Percentiles rank a stretch among this genome's conserved stretches.
These are phyloP conservation scores for maize (Zea mays) DNA, from an alignment of 176 grass and related monocot genomes.

Conservation along the genomic window DNA sequence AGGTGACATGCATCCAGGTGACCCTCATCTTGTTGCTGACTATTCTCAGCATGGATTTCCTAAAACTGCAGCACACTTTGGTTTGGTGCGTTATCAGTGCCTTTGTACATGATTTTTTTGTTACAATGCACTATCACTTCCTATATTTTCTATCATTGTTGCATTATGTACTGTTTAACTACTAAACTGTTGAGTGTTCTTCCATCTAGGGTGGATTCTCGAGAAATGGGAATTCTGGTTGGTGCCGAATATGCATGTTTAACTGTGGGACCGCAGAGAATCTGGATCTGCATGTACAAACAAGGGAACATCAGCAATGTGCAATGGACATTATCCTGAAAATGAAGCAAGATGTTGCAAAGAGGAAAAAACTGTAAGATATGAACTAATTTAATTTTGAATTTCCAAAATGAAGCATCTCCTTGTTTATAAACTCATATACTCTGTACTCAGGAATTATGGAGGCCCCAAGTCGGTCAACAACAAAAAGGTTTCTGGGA, in stretches of 20 bases:
- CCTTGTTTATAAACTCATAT: conserved; percentile 27
- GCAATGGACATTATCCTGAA: conserved; percentile 81
- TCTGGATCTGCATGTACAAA: conserved; percentile 79
- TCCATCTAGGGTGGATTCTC: conserved; percentile 42
- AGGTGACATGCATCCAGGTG: conserved; percentile 51
- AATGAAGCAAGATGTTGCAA: conserved; percentile 83
- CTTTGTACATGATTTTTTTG: conserved; percentile 18
- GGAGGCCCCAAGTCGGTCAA: conserved; percentile 40
- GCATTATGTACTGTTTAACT: neutral
- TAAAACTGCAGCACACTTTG: conserved; percentile 49
- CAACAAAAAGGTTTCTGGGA: conserved; percentile 48
- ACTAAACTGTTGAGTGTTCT: conserved; percentile 25
- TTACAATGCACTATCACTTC: neutral
- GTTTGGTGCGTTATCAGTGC: conserved; percentile 47
- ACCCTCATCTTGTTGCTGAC: conserved; percentile 38
- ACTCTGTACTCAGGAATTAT: conserved; percentile 38
- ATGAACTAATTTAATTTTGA: conserved; percentile 39
- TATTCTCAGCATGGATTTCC: conserved; percentile 58
- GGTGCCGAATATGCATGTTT: conserved; percentile 87
- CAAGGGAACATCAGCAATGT: conserved; percentile 84
- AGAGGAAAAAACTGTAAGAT: conserved; percentile 62
- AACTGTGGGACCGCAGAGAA: conserved; percentile 78
- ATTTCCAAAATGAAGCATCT: conserved; percentile 17
- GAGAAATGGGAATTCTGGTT: conserved; percentile 66
- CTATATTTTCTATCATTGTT: conserved; percentile 33